Evolutionary conservation across 2,329 filamentous ascomycete genomes (phyloP), one percentile per base, ranked within the genome.

Genomic region (Pseudogymnoascus sp.): DNA sequence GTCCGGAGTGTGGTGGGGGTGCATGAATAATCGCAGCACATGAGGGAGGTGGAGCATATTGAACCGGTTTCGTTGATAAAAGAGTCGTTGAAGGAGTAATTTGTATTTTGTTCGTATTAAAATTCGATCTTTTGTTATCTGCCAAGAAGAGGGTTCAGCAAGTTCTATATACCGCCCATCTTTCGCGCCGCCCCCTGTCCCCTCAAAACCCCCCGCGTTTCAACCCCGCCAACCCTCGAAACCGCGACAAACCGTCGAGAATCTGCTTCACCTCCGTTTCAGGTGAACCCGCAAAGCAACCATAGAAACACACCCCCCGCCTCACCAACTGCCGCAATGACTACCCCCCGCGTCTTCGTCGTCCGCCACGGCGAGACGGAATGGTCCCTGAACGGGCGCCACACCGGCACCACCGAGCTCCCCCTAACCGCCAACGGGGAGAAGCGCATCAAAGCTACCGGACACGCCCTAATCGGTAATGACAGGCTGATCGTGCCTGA

Each of bases 281-380:
- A 50, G 10, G 14, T 4, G 23, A 14, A 46, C 38, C 8, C 37
- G n/a, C 16, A 21, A 6, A 21, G 28, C 23, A 12, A 46, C 18
- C 21, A 28, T 1, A n/a, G 14, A n/a, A 50, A 10, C 44, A 28
- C 5, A 25, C 10, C 4, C n/a, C 38, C n/a, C 38, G 18, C 44
- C 8, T 25, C 14, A 8, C 44, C 2, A 14, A 6, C 21, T 4
- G 4, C 16, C 6, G 6, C 23, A 50, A 73, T 73, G 72, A 67
- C 71, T 3, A 85, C 87, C 1, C 90, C 90, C 1, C 84, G 90
- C 62, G 87, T 90, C 73, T 93, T 93, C 79, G 85, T 95, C 69
- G 78, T 92, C 74, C 90, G 93, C 70, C 93, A 97, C 73, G 93
- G 93, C 77, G 91, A 97, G 79, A 97, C 93, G 3, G 91, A 96